Percentiles rank a stretch among this genome's conserved stretches.
phyloP scores from a whole-genome alignment of 2,329 filamentous ascomycete genomes.

The Stromatinia cepivora region DNA sequence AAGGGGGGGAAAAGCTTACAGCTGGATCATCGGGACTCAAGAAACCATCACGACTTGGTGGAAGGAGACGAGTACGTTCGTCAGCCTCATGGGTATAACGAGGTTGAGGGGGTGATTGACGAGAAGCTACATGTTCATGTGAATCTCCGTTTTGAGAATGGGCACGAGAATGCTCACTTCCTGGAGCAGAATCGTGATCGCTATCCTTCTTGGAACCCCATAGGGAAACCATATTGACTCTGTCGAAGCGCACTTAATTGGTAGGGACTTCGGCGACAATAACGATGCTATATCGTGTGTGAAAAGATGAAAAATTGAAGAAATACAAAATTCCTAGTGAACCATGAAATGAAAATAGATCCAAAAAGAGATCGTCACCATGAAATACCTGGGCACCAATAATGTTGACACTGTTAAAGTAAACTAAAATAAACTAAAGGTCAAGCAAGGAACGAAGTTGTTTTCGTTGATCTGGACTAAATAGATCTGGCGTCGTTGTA shows the following conservation, averaged over 20 bases:
- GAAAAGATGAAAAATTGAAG: background rate
- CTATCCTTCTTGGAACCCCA: constrained; percentile 55
- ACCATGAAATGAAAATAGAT: background rate
- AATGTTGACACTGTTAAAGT: background rate
- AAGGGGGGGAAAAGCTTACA: constrained; percentile 50
- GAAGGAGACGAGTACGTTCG: constrained; percentile 52
- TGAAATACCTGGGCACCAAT: constrained; percentile 10
- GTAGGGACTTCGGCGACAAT: constrained; percentile 7
- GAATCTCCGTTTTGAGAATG: constrained; percentile 32
- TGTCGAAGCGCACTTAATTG: background rate
- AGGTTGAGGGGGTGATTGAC: constrained; percentile 29
- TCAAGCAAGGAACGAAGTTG: constrained; percentile 12
- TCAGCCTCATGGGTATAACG: constrained; percentile 48
- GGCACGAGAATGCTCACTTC: constrained; percentile 13
- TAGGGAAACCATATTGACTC: constrained; percentile 50
- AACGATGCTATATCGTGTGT: constrained; percentile 2
- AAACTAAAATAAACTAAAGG: background rate
- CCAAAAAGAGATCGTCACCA: constrained; percentile 4
- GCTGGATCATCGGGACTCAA: constrained; percentile 79
- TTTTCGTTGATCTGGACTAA: constrained; percentile 8
- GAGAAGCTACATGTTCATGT: constrained; percentile 24
- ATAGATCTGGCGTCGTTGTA: constrained; percentile 9
- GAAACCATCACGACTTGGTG: constrained; percentile 48
- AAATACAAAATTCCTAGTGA: background rate
- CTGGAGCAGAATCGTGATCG: constrained; percentile 37